Base-by-base conservation (phyloP, 1,139 yeast species). In the Protomyces pachydermus region DNA sequence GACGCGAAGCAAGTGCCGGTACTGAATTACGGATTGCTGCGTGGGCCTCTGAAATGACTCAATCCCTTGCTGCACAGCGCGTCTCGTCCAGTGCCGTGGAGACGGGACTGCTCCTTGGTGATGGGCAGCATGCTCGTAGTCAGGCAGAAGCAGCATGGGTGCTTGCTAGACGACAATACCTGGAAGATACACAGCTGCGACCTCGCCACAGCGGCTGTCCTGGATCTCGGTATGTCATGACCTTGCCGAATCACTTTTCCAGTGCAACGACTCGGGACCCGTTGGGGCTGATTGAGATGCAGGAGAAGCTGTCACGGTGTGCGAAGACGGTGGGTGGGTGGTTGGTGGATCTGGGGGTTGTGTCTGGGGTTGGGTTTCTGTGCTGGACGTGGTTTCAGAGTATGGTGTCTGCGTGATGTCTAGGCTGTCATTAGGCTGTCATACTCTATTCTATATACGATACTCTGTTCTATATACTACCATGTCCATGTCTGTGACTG, bases 381-480 rank as follows among this genome's bases (percentile, higher is more conserved):
- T 42, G 48, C 48, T 42, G 48, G 48, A 42, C 48, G 4, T 42
- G 48, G 48, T 18, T 16, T 8, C 48, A 42, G 48, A 42, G 48
- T 18, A 42, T 42, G 25, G 25, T 42, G 25, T n/a, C 48, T 12
- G 18, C 48, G 8, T 42, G 48, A 42, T 37, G n/a, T n/a, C 39
- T 25, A 25, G 4, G 28, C 28, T n/a, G n/a, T n/a, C n/a, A n/a
- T n/a, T n/a, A 25, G 28, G 28, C 28, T 25, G 28, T 12, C 39
- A n/a, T n/a, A n/a, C n/a, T n/a, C n/a, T n/a, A n/a, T n/a, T 35
- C 39, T 35, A 35, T 1, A 79, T 86, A 20, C 23, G 2, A 20
- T 20, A 20, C 23, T 20, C 23, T 20, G 81, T n/a, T n/a, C n/a
- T n/a, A n/a, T n/a, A n/a, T n/a, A n/a, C n/a, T 56, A 4, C 4